Evolutionary conservation across 2,329 filamentous ascomycete genomes (phyloP).

Genomic region (Colletotrichum tropicicola): DNA sequence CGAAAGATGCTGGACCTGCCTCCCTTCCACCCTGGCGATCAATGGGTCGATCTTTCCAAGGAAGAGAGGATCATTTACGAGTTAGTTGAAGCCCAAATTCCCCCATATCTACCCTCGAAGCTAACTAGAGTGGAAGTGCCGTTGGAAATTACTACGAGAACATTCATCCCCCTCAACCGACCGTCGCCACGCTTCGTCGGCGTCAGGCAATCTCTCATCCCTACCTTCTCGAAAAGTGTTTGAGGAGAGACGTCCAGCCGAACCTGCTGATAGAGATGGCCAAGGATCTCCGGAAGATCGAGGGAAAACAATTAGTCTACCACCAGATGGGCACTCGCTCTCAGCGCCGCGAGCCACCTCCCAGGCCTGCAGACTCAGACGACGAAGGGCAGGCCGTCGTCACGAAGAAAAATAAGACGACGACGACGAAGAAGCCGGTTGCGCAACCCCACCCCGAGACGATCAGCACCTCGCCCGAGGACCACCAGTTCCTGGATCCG

Average conservation of each 20-base stretch:
- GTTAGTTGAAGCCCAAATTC: too few species aligned
- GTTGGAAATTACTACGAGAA: neutral
- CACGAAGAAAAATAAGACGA: neutral
- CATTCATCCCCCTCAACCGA: neutral
- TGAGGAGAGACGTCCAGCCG: neutral
- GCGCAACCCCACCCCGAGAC: neutral
- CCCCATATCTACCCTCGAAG: too few species aligned
- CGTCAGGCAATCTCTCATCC: neutral
- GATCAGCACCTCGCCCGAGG: neutral
- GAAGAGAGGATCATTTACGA: constrained; percentile 38
- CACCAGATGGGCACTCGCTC: constrained; percentile 7
- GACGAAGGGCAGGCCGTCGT: neutral
- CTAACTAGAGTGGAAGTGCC: neutral
- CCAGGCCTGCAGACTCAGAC: neutral
- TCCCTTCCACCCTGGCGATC: constrained; percentile 5
- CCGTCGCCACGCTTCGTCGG: neutral
- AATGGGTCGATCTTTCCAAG: constrained; percentile 35
- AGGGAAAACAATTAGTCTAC: neutral
- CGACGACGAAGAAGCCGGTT: neutral
- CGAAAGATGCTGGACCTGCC: constrained; percentile 37
- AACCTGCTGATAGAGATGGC: neutral
- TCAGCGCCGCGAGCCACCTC: neutral
- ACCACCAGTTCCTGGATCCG: neutral
- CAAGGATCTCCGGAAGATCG: neutral
- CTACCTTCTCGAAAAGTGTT: neutral